A percentile compares a stretch with the other conserved stretches of the same genome.
These are phyloP conservation scores for Fusarium avenaceum DNA, from an alignment of 2,329 filamentous ascomycete species.

Conservation along the genomic window DNA sequence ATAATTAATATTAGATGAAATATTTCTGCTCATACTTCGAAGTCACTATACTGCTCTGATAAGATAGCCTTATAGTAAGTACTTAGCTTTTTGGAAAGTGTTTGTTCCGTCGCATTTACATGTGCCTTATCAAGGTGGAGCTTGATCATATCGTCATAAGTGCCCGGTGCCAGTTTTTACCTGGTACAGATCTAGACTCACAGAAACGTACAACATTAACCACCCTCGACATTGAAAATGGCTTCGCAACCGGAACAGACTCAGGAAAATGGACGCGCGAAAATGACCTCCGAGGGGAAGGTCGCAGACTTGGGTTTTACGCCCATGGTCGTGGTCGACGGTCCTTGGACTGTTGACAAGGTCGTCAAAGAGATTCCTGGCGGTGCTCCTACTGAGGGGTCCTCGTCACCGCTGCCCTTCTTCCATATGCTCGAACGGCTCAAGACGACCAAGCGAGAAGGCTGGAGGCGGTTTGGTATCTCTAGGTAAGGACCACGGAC, in stretches of 20 bases:
- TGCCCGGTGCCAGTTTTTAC: too few species aligned
- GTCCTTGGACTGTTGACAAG: constrained; percentile 68
- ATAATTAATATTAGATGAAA: too few species aligned
- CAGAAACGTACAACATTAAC: constrained; percentile 10
- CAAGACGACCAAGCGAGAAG: constrained; percentile 96
- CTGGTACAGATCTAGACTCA: constrained; percentile 1
- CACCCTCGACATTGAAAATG: constrained; percentile 42
- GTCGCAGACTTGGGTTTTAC: constrained; percentile 53
- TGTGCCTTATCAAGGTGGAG: too few species aligned
- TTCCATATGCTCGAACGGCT: constrained; percentile 94
- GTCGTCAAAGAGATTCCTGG: constrained; percentile 75
- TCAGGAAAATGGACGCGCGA: constrained; percentile 36
- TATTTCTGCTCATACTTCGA: too few species aligned
- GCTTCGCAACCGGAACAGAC: constrained; percentile 48
- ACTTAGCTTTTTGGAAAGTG: too few species aligned
- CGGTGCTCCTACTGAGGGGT: constrained; percentile 66
- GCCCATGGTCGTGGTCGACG: constrained; percentile 57
- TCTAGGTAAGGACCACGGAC: constrained; percentile 57
- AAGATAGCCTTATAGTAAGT: too few species aligned
- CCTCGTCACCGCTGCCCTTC: constrained; percentile 85
- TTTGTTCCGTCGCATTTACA: too few species aligned
- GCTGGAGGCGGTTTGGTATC: constrained; percentile 92
- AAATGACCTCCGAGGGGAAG: constrained; percentile 35
- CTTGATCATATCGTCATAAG: too few species aligned
- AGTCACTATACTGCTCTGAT: too few species aligned